A percentile compares a stretch with the other conserved stretches of the same genome.
These are phyloP conservation scores for Flaveria bidentis DNA, from an alignment of 129 eudicot genomes.

Conservation along the genomic window DNA sequence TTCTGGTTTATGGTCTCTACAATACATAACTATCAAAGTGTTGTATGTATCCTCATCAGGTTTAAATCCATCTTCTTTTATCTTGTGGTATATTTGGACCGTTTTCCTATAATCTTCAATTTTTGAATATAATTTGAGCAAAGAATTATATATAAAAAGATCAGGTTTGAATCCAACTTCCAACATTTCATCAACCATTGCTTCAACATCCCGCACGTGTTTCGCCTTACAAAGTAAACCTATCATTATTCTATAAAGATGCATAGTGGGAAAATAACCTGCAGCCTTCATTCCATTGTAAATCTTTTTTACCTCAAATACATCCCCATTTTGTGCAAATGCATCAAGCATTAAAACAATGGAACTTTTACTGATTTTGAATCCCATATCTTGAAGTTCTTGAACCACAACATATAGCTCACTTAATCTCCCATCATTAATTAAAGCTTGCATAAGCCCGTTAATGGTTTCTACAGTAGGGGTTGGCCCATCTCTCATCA, in stretches of 20 bases:
- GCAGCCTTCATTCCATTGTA: conserved; percentile 94
- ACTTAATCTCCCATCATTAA: conserved; percentile 74
- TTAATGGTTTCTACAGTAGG: conserved; percentile 81
- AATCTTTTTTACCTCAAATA: conserved; percentile 92
- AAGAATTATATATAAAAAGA: conserved; percentile 61
- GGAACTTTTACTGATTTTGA: conserved; percentile 79
- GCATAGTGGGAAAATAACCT: conserved; percentile 91
- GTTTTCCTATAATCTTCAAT: conserved; percentile 79
- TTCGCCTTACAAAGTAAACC: conserved; percentile 63
- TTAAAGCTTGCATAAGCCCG: conserved; percentile 77
- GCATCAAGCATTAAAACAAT: conserved; percentile 94
- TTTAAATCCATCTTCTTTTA: conserved; percentile 61
- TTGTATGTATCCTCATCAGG: conserved; percentile 87
- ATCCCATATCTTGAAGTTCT: conserved; percentile 95
- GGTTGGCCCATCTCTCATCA: conserved; percentile 95
- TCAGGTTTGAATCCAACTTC: conserved; percentile 88
- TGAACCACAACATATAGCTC: conserved; percentile 81
- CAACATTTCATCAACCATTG: conserved; percentile 84
- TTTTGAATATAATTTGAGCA: conserved; percentile 70
- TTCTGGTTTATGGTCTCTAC: conserved; percentile 83
- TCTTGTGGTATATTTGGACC: conserved; percentile 59
- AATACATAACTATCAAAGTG: conserved; percentile 84
- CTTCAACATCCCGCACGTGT: conserved; percentile 85
- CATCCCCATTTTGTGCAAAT: conserved; percentile 71
- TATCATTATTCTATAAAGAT: conserved; percentile 84